Percentiles rank a stretch among this genome's conserved stretches.
Conservation (phyloP, 2,329 filamentous ascomycete species). For the Beauveria sp. region DNA sequence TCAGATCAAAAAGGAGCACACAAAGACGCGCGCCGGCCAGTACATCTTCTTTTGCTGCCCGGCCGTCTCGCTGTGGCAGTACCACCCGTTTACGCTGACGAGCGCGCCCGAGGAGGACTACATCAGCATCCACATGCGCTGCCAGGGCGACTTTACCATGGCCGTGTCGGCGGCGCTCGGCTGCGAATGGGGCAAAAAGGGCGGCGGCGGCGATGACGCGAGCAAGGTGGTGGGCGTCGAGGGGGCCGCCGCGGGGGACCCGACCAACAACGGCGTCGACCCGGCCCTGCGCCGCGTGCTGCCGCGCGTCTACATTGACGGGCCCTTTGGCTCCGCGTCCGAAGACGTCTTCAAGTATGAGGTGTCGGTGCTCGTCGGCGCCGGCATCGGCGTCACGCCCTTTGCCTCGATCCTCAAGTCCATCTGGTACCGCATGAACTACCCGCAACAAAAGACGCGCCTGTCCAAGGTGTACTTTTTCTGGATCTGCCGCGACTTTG, state of each 20-base stretch:
- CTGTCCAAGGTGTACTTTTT: constrained; percentile 87
- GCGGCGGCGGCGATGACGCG: constrained; percentile 32
- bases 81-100: constrained; percentile 80
- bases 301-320: constrained; percentile 75
- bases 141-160: constrained; percentile 75
- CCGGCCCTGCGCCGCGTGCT: constrained; percentile 65
- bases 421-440: constrained; percentile 92
- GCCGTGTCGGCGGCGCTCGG: constrained; percentile 62
- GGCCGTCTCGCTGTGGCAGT: constrained; percentile 80
- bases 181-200: constrained; percentile 58
- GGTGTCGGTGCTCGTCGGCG: constrained; percentile 69
- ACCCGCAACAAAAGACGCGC: constrained; percentile 69
- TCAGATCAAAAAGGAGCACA: constrained; percentile 85
- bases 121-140: constrained; percentile 78
- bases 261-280: constrained; percentile 50
- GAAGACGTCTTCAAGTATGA: constrained; percentile 90
- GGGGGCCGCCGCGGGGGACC: constrained; percentile 19
- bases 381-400: constrained; percentile 79
- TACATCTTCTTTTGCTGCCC: constrained; percentile 89
- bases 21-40: constrained; percentile 72
- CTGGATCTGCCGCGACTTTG: constrained; percentile 86
- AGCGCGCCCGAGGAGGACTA: constrained; percentile 86
- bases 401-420: constrained; percentile 84
- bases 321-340: constrained; percentile 77
- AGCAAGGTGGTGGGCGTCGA: constrained; percentile 65